Percentiles rank a stretch among this genome's conserved stretches.
These are phyloP conservation scores for Acorus calamus DNA, from an alignment of 106 monocot genomes.

Conservation along the genomic window DNA sequence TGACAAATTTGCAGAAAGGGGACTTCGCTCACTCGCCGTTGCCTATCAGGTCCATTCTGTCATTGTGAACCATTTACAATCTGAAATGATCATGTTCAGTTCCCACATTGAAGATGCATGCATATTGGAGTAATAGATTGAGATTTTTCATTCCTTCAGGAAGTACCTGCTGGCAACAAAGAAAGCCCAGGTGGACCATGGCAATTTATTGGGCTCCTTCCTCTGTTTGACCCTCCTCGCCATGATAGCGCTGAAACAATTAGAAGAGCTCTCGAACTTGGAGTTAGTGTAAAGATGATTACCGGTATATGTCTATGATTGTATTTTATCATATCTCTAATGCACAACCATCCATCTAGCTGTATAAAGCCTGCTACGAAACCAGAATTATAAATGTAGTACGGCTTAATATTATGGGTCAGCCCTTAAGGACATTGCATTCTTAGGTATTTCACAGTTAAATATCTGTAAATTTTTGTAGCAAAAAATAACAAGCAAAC, in stretches of 20 bases:
- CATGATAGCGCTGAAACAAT: slow-evolving; percentile 62
- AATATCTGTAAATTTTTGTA: too few relatives aligned
- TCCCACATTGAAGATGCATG: too few relatives aligned
- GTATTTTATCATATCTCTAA: not conserved
- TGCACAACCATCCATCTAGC: not conserved
- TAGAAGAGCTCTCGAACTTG: slow-evolving; percentile 42
- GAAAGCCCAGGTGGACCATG: slow-evolving; percentile 45
- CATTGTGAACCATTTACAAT: not conserved
- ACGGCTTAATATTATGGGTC: too few relatives aligned
- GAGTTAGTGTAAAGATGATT: slow-evolving; percentile 59
- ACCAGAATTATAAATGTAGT: too few relatives aligned
- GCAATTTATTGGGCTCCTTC: slow-evolving; percentile 49
- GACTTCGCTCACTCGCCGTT: slow-evolving; percentile 52
- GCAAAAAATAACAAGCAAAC: too few relatives aligned
- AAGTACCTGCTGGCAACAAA: slow-evolving; percentile 36
- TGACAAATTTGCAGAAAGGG: slow-evolving; percentile 44
- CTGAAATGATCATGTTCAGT: not conserved
- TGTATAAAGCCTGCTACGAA: too few relatives aligned
- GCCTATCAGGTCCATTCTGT: slow-evolving; percentile 28
- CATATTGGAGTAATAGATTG: too few relatives aligned
- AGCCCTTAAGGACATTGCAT: too few relatives aligned
- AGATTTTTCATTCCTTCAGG: slow-evolving; percentile 12
- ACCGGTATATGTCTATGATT: slow-evolving; percentile 23
- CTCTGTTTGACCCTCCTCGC: slow-evolving; percentile 53
- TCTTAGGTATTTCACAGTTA: too few relatives aligned